Percentiles rank a stretch among this genome's conserved stretches.
Conservation (phyloP, 2,329 filamentous ascomycete genomes). For the Claviceps purpurea region DNA sequence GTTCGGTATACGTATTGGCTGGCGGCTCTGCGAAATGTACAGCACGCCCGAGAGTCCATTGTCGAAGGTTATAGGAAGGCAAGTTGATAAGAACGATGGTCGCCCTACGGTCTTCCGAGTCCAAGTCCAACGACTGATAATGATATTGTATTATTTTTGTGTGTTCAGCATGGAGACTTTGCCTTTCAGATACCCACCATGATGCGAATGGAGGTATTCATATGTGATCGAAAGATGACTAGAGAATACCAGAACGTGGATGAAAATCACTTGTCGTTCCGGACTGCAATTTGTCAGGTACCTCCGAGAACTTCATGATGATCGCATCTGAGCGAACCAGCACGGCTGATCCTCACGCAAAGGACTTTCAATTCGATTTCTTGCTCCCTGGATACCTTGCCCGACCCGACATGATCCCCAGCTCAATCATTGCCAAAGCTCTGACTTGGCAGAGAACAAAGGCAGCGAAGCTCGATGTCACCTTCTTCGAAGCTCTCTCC, state of each 20-base stretch:
- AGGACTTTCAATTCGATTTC: slow-evolving; percentile 9
- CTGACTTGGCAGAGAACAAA: slow-evolving; percentile 8
- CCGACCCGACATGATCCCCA: slow-evolving; percentile 5
- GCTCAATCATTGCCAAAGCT: slow-evolving; percentile 6
- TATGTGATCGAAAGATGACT: slow-evolving; percentile 8
- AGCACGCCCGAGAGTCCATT: slow-evolving; percentile 6
- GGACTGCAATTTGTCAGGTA: slow-evolving; percentile 2
- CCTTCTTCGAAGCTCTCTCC: slow-evolving; percentile 8
- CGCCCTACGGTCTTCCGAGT: no score
- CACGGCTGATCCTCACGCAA: no score
- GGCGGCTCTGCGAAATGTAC: slow-evolving; percentile 6
- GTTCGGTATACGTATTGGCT: slow-evolving; percentile 8
- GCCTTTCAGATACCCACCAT: slow-evolving; percentile 9
- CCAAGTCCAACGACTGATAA: no score
- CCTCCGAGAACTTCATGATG: no score
- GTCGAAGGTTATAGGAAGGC: slow-evolving; percentile 7
- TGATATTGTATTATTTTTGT: neutral
- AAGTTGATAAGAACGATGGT: neutral
- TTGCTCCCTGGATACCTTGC: neutral
- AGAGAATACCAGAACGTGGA: slow-evolving; percentile 7
- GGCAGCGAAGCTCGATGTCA: slow-evolving; percentile 5
- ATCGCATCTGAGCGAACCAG: no score
- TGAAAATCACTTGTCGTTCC: slow-evolving; percentile 7
- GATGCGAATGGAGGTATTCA: slow-evolving; percentile 9
- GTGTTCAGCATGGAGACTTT: slow-evolving; percentile 3